Evolutionary conservation across 2,329 filamentous ascomycete genomes (phyloP).

Genomic region (Atkinsonella texensis): DNA sequence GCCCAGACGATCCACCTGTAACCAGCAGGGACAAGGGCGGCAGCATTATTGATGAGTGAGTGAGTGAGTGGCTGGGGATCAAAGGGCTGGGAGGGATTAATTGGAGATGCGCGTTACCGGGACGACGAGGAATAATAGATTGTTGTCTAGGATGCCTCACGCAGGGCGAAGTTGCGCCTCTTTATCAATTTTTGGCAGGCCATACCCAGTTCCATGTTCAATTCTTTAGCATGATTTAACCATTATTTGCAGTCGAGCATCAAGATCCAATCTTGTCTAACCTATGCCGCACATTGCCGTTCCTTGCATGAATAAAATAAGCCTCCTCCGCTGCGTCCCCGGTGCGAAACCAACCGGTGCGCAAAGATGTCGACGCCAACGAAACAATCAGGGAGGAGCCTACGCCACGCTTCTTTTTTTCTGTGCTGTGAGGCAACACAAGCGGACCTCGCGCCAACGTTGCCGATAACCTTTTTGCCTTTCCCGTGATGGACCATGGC

Average conservation of each 20-base stretch:
- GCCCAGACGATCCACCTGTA: conserved; percentile 33
- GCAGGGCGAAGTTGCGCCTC: neutral
- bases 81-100: too few relatives aligned
- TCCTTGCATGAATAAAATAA: too few relatives aligned
- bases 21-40: conserved; percentile 23
- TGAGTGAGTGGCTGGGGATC: too few relatives aligned
- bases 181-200: neutral
- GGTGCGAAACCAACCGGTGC: too few relatives aligned
- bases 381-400: neutral
- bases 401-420: too few relatives aligned
- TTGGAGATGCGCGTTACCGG: neutral
- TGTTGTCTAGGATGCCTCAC: neutral
- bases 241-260: neutral
- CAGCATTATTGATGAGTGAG: too few relatives aligned
- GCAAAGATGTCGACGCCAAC: neutral
- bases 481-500: too few relatives aligned
- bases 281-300: too few relatives aligned
- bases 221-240: neutral
- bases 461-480: too few relatives aligned
- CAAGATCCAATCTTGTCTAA: neutral
- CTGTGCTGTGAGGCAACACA: too few relatives aligned
- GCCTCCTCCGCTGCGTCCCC: too few relatives aligned
- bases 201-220: neutral
- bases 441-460: too few relatives aligned
- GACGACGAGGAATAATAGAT: neutral